A percentile compares a stretch with the other conserved stretches of the same genome.
These are phyloP conservation scores for Prunus dulcis DNA, from an alignment of 306 rosid species.

Conservation along the genomic window DNA sequence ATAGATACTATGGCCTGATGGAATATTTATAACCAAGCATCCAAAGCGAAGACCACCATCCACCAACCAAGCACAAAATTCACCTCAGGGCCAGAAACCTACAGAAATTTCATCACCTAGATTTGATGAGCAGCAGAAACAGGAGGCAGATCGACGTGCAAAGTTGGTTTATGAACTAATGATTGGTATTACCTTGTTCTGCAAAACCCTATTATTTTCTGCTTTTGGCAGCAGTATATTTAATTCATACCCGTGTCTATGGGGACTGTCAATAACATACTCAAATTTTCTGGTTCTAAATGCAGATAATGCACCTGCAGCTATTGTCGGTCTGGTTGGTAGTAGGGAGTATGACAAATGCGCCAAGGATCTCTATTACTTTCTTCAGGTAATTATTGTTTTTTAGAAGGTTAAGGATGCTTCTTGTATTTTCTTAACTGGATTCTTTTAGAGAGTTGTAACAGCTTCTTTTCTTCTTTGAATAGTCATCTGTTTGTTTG, in stretches of 20 bases:
- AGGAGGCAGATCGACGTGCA: conserved; percentile 78
- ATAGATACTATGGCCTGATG: conserved; percentile 98
- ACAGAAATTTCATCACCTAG: conserved; percentile 48
- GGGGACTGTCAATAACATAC: neutral
- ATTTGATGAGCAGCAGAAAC: conserved; percentile 50
- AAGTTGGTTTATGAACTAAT: conserved; percentile 85
- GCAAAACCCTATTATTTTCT: conserved; percentile 15
- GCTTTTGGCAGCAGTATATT: neutral
- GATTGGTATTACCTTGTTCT: conserved; percentile 54
- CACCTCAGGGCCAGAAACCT: conserved; percentile 38
- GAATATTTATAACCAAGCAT: conserved; percentile 89
- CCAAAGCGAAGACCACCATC: conserved; percentile 64
- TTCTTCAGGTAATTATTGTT: conserved; percentile 72
- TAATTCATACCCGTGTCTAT: neutral
- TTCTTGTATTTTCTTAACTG: neutral
- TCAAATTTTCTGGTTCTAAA: neutral
- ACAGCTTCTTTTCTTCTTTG: conserved; percentile 13
- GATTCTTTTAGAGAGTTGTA: conserved; percentile 4
- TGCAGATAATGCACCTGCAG: conserved; percentile 78
- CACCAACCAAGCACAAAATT: conserved; percentile 41
- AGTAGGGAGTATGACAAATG: conserved; percentile 90
- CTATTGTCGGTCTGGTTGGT: conserved; percentile 93
- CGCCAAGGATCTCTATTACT: conserved; percentile 86
- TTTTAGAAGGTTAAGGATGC: neutral
- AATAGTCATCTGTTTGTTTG: conserved; percentile 85